phyloP scores from a whole-genome alignment of 2,329 filamentous ascomycete genomes.

The Cladophialophora yegresii region DNA sequence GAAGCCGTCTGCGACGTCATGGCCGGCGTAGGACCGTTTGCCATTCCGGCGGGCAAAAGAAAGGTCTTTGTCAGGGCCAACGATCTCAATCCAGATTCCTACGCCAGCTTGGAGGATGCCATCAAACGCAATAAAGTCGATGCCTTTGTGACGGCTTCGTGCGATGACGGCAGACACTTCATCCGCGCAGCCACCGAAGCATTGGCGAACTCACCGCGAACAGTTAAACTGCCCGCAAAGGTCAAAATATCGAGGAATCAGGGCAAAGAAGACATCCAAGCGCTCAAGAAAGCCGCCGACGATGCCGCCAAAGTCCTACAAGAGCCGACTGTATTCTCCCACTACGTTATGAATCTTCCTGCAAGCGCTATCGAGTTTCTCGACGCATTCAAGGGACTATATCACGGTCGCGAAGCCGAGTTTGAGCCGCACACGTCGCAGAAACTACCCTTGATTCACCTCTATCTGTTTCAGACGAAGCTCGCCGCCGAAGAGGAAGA shows the following conservation, averaged over 20 bases:
- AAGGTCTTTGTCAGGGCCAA: constrained; percentile 94
- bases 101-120: constrained; percentile 68
- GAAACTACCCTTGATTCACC: constrained; percentile 78
- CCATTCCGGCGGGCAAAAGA: constrained; percentile 85
- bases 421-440: constrained; percentile 63
- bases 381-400: constrained; percentile 73
- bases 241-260: constrained; percentile 36
- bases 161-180: constrained; percentile 78
- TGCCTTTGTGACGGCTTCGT: constrained; percentile 74
- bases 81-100: constrained; percentile 92
- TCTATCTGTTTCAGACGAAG: constrained; percentile 91
- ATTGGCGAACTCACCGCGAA: constrained; percentile 55
- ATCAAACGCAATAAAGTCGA: constrained; percentile 76
- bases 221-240: constrained; percentile 55
- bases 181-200: constrained; percentile 69
- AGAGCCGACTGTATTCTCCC: constrained; percentile 75
- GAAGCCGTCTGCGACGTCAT: constrained; percentile 95
- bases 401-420: constrained; percentile 67
- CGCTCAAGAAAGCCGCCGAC: constrained; percentile 30
- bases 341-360: constrained; percentile 98
- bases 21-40: constrained; percentile 95
- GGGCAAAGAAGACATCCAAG: constrained; percentile 39
- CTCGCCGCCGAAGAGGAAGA: constrained; percentile 69
- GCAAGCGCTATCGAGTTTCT: constrained; percentile 86
- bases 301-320: constrained; percentile 40